phyloP scores from a whole-genome alignment of 2,329 filamentous ascomycete genomes.

The Colletotrichum gigasporum region DNA sequence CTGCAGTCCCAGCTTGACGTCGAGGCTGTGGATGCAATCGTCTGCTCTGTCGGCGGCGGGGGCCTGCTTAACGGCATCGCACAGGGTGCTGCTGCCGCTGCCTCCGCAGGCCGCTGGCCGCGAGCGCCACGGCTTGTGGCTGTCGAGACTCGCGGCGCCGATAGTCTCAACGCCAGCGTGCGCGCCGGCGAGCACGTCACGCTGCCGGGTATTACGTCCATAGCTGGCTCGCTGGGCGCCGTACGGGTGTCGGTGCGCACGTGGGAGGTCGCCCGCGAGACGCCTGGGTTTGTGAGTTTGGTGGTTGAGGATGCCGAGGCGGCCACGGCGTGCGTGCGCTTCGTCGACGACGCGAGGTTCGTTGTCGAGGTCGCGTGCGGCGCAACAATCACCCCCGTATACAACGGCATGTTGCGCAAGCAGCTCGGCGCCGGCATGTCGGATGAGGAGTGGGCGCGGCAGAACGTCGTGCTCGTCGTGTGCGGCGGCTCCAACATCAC shows the following conservation, averaged over 20 bases:
- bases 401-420: conserved; percentile 69
- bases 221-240: conserved; percentile 80
- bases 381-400: conserved; percentile 77
- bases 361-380: conserved; percentile 89
- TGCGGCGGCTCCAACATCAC: conserved; percentile 81
- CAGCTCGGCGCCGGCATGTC: conserved; percentile 62
- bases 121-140: conserved; percentile 67
- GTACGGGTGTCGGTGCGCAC: conserved; percentile 73
- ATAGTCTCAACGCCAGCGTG: conserved; percentile 73
- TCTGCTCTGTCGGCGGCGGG: conserved; percentile 84
- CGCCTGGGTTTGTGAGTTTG: conserved; percentile 56
- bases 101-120: conserved; percentile 45
- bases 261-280: conserved; percentile 66
- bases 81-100: conserved; percentile 70
- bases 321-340: conserved; percentile 76
- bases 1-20: conserved; percentile 50
- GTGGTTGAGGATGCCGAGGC: conserved; percentile 82
- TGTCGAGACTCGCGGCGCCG: conserved; percentile 79
- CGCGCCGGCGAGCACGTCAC: conserved; percentile 66
- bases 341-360: conserved; percentile 84
- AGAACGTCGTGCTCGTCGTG: conserved; percentile 83
- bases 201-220: conserved; percentile 76
- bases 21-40: conserved; percentile 72
- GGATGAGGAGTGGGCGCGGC: conserved; percentile 68
- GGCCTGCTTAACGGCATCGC: conserved; percentile 82